These are phyloP conservation scores for Leptographium radiaticola DNA, from an alignment of 2,329 filamentous ascomycete species.

Conservation along the genomic window DNA sequence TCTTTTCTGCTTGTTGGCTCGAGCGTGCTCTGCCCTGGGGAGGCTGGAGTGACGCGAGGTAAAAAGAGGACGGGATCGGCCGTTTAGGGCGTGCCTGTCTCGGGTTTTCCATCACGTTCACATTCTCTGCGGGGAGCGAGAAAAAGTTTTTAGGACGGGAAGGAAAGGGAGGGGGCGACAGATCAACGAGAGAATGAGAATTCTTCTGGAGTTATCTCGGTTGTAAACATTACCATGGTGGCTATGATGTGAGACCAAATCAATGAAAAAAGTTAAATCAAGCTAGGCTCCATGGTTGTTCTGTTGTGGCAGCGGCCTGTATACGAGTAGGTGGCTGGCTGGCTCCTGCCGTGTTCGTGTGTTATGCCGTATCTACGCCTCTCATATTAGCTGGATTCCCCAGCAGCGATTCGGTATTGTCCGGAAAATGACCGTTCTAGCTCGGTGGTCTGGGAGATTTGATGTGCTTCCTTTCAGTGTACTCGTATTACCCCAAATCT, in stretches of 20 bases:
- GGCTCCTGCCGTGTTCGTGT: no score
- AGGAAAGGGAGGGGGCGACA: not conserved
- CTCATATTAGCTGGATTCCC: no score
- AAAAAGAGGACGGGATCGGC: not conserved
- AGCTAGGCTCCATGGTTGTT: no score
- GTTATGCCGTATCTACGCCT: no score
- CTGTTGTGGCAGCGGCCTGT: no score
- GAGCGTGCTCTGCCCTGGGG: not conserved
- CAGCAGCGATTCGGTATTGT: no score
- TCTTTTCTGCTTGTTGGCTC: not conserved
- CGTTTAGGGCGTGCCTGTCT: not conserved
- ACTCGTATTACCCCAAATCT: no score
- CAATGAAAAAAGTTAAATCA: not conserved
- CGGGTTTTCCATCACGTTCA: not conserved
- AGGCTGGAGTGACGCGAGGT: not conserved
- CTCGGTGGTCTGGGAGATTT: no score
- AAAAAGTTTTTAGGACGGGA: not conserved
- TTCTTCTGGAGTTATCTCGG: slow-evolving; percentile 2
- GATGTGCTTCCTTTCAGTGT: no score
- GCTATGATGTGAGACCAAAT: not conserved
- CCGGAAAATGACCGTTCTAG: no score
- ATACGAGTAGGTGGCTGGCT: no score
- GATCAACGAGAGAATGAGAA: slow-evolving; percentile 1
- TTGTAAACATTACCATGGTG: not conserved
- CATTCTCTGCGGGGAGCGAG: not conserved